Percentiles rank a stretch among this genome's conserved stretches.
Conservation (phyloP, 2,329 filamentous ascomycete genomes). For the Lachnellula willkommii region DNA sequence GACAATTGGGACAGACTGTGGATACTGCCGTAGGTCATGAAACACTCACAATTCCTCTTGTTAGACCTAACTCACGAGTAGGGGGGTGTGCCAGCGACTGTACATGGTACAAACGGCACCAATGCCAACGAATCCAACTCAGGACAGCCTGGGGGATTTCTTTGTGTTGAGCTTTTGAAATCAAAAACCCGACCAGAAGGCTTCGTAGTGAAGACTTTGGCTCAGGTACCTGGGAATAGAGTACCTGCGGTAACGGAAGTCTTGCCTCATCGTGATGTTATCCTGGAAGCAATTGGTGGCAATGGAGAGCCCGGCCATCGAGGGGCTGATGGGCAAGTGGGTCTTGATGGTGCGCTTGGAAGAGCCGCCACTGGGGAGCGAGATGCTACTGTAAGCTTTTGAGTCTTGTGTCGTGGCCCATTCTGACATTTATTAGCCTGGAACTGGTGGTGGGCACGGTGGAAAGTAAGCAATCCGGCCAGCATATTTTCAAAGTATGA, state of each 20-base stretch:
- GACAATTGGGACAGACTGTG: too few species aligned
- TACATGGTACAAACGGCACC: conserved; percentile 2
- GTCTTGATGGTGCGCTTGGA: conserved; percentile 2
- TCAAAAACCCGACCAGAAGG: conserved; percentile 5
- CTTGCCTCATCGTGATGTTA: conserved; percentile 1
- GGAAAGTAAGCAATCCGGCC: conserved; percentile 5
- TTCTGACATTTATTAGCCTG: background rate
- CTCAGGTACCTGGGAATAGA: conserved; percentile 4
- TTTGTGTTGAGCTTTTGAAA: conserved; percentile 1
- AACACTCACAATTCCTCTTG: too few species aligned
- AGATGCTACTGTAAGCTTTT: conserved; percentile 4
- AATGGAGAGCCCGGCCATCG: conserved; percentile 6
- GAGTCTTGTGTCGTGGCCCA: background rate
- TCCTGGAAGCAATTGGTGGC: conserved; percentile 7
- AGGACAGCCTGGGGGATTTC: conserved; percentile 3
- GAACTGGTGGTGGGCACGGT: conserved; percentile 4
- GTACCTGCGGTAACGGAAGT: conserved; percentile 2
- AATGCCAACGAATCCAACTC: conserved; percentile 1
- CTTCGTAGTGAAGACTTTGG: conserved; percentile 2
- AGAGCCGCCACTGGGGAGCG: conserved; percentile 3
- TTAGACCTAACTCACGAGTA: too few species aligned
- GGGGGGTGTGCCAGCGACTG: background rate
- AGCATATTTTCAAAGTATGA: background rate
- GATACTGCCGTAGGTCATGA: too few species aligned
- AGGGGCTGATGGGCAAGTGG: conserved; percentile 5